phyloP scores from a whole-genome alignment of 177 flowering plant species.

The Vitis hybrid region DNA sequence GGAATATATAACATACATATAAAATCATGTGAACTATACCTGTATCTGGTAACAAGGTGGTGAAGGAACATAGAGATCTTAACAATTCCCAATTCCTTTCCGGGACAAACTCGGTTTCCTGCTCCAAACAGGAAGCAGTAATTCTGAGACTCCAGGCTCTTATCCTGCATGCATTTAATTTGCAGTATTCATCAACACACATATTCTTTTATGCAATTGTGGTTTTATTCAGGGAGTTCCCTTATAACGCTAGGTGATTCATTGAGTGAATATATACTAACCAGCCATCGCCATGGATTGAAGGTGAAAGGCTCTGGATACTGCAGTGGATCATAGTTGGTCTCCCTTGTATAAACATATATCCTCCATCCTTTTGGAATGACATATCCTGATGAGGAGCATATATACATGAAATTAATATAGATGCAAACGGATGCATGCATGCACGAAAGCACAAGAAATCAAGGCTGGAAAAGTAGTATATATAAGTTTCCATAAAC shows the following conservation, averaged over 20 bases:
- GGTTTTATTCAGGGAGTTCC: too few species aligned
- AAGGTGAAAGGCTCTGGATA: constrained; percentile 65
- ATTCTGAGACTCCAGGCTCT: constrained; percentile 46
- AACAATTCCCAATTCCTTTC: constrained; percentile 64
- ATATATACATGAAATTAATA: too few species aligned
- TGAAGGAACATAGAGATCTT: constrained; percentile 61
- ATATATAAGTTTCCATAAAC: background rate
- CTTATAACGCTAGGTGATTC: too few species aligned
- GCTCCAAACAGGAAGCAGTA: constrained; percentile 61
- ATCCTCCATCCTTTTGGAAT: constrained; percentile 81
- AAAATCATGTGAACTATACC: constrained; percentile 6
- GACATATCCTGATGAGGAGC: constrained; percentile 43
- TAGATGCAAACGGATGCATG: too few species aligned
- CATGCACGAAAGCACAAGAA: too few species aligned
- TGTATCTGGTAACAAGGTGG: constrained; percentile 65
- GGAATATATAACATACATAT: too few species aligned
- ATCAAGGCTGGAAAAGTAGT: too few species aligned
- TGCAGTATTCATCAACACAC: background rate
- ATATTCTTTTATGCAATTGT: too few species aligned
- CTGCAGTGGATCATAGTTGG: constrained; percentile 54
- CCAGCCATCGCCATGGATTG: constrained; percentile 90
- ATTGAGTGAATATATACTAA: constrained; percentile 17
- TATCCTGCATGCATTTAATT: constrained; percentile 34
- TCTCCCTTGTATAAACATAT: constrained; percentile 68
- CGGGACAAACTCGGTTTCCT: constrained; percentile 66